Evolutionary conservation across 2,329 filamentous ascomycete genomes (phyloP), one percentile per base, ranked within the genome.

Genomic region (Penicillium griseofulvum): DNA sequence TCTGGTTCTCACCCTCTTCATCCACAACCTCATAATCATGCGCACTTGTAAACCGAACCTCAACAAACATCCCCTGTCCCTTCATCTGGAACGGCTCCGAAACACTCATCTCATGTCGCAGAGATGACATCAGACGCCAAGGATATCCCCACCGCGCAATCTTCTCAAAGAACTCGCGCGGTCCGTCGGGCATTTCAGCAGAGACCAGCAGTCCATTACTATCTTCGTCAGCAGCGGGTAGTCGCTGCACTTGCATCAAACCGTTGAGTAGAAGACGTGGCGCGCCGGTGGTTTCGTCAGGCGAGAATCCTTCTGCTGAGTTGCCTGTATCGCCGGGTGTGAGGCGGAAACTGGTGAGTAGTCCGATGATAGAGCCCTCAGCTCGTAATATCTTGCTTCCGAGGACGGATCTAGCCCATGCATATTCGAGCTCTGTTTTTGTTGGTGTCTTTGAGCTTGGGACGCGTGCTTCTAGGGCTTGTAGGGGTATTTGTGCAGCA

Each of bases 61-160:
- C 66, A 10, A 70, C 63, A 14, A 63, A 55, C 19, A n/a, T 29
- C 26, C n/a, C 51, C 53, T 22, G 11, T 1, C 56, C 61, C 3
- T 55, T 55, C 0, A 54, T 47, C 4, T 51, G 50, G 46, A 65
- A 69, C 17, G 60, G 63, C 43, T 58, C 53, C 9, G 64, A 68
- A 1, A 69, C 62, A 45, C 67, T 66, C 47, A 67, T 49, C 55
- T 69, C 67, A 56, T 65, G 62, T 17, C 65, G 51, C 5, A 68
- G 62, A 1, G 65, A 62, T 2, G 61, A 62, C 66, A 62, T 55
- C 49, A 62, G 44, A 3, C 61, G 68, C 62, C 63, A 70, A 9
- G 66, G 67, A 56, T 69, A 71, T 9, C 68, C 68, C 67, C 65
- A 69, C 0, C 49, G 51, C 0, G 65, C 54, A 38, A 68, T 62